Base-by-base conservation (phyloP, 2,329 filamentous ascomycete genomes). In the Achaetomium macrosporum region DNA sequence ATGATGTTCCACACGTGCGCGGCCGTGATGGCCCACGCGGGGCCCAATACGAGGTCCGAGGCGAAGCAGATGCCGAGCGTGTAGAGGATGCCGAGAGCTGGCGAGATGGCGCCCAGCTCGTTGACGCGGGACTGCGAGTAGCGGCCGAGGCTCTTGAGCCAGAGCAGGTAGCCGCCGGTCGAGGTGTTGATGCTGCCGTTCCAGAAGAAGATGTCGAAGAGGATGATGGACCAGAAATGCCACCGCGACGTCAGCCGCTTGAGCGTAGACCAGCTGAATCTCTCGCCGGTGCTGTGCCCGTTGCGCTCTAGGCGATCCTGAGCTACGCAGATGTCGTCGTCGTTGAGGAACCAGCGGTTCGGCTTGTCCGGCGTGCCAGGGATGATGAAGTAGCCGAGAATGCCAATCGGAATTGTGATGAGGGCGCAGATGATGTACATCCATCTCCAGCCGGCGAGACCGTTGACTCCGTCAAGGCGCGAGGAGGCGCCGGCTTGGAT, bases 61-160 rank as follows among this genome's bases (percentile, higher is more conserved):
- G 71, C 69, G 56, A 83, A 83, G 61, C 74, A 77, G 25, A 79
- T 69, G 39, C 76, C 69, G 0, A 82, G 65, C 0, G 73, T 76
- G 58, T 79, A 83, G 50, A 82, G 75, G 2, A 82, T 82, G 0
- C 79, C 79, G 0, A 83, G 59, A 0, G 71, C 79, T 0, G 79
- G 78, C 0, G 76, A 71, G 8, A 76, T 76, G 2, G 76, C 71
- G 1, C 75, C 76, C 1, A 81, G 66, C 46, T 79, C 69, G 59
- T 81, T 82, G 45, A 82, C 63, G 12, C 67, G 68, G 1, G 73
- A 65, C 0, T 68, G 68, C 0, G 71, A 69, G 60, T 73, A 82
- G 2, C 75, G 68, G 1, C 72, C 64, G 13, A 82, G 60, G 51
- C 74, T 78, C 64, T 82, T 82, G 43, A 83, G 66, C 79, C 79